These are phyloP conservation scores for Geotrichum phurueaensis DNA, from an alignment of 1,139 yeast genomes.

Conservation along the genomic window DNA sequence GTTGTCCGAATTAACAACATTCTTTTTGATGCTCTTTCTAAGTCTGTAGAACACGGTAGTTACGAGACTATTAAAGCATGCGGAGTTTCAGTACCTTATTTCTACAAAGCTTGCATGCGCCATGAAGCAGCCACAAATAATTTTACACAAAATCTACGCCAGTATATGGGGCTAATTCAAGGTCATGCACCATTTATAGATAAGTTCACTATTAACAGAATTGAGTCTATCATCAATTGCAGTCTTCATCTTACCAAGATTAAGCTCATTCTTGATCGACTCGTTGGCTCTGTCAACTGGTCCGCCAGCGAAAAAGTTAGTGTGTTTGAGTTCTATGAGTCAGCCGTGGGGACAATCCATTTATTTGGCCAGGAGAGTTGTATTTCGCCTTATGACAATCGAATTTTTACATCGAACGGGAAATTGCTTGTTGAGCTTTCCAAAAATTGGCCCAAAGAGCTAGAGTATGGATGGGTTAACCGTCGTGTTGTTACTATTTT, in stretches of 20 bases:
- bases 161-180: constrained; percentile 18
- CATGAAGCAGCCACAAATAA: constrained; percentile 86
- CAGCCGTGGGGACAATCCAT: constrained; percentile 62
- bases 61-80: constrained; percentile 73
- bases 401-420: constrained; percentile 89
- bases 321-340: constrained; percentile 44
- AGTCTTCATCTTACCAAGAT: constrained; percentile 66
- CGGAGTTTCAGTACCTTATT: constrained; percentile 76
- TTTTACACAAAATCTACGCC: constrained; percentile 41
- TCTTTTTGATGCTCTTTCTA: constrained; percentile 63
- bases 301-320: constrained; percentile 32
- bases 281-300: constrained; percentile 40
- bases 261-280: constrained; percentile 59
- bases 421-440: constrained; percentile 80
- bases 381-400: constrained; percentile 45
- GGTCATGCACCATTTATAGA: constrained; percentile 20
- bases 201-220: constrained; percentile 48
- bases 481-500: constrained; percentile 80
- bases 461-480: constrained; percentile 83
- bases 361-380: constrained; percentile 57
- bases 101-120: constrained; percentile 84
- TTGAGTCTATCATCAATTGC: constrained; percentile 66
- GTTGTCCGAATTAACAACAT: constrained; percentile 83
- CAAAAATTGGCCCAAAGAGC: constrained; percentile 76
- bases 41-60: constrained; percentile 62